phyloP scores from a whole-genome alignment of 2,329 filamentous ascomycete species.

The Gyromitra esculenta region DNA sequence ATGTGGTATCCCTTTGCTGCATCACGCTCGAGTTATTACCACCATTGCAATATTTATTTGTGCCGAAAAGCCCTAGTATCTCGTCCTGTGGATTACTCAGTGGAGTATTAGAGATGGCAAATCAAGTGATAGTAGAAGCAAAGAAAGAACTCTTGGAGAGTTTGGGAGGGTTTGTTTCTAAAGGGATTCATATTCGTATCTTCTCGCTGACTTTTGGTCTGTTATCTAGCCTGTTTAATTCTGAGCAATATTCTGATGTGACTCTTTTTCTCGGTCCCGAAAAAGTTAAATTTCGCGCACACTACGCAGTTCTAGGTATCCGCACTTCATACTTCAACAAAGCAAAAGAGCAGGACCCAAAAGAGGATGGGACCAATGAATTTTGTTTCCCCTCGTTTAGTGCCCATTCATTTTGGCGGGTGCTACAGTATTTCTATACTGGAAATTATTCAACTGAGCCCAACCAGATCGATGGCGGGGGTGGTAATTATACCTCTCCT shows the following conservation, averaged over 20 bases:
- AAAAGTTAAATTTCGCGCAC: slow-evolving; percentile 32
- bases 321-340: slow-evolving; percentile 36
- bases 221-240: slow-evolving; percentile 26
- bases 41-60: neutral
- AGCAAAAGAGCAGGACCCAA: slow-evolving; percentile 32
- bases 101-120: neutral
- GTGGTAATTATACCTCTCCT: slow-evolving; percentile 13
- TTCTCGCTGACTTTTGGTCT: neutral
- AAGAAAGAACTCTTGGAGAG: slow-evolving; percentile 18
- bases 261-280: slow-evolving; percentile 31
- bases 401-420: slow-evolving; percentile 28
- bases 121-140: neutral
- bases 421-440: slow-evolving; percentile 34
- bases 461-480: slow-evolving; percentile 10
- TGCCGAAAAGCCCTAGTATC: neutral
- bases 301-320: slow-evolving; percentile 26
- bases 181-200: neutral
- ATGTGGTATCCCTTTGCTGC: neutral
- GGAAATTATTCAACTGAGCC: slow-evolving; percentile 26
- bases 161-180: slow-evolving; percentile 7
- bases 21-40: no score
- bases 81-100: neutral
- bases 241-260: slow-evolving; percentile 34
- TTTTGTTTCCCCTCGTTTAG: slow-evolving; percentile 31
- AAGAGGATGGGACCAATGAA: slow-evolving; percentile 34